Base-by-base conservation (phyloP, 495 filamentous ascomycete genomes). In the Cercophora newfieldiana region DNA sequence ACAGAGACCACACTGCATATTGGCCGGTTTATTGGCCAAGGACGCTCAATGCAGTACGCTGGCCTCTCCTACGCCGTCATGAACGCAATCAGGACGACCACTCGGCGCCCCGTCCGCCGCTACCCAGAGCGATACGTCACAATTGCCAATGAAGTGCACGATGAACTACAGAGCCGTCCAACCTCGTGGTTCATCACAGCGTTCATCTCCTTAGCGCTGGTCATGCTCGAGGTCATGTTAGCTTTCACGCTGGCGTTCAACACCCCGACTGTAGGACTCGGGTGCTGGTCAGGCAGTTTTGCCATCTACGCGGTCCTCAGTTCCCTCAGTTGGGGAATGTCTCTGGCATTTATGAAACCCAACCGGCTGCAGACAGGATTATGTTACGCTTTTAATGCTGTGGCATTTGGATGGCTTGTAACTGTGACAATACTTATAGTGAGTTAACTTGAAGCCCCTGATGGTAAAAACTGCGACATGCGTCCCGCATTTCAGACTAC, bases 261-360 rank as follows among this genome's bases (percentile, higher is more conserved):
- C 55, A 83, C 75, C 3, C 81, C 81, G 0, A 83, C 81, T 2
- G 77, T 82, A 12, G 83, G 83, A 2, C 63, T 85, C 7, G 80
- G 79, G 3, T 86, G 83, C 62, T 71, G 83, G 21, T 82, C 77
- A 44, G 78, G 80, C 1, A 77, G 77, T 0, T 85, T 82, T 65
- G 65, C 80, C 19, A 69, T 83, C 24, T 85, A 79, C 64, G 62
- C 72, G 7, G 49, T 73, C n/a, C 61, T 79, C 8, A 68, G 72
- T 14, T 55, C 73, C 4, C 55, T 56, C 1, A 66, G 75, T 16
- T 71, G 83, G 30, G n/a, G n/a, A n/a, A n/a, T n/a, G n/a, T n/a
- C n/a, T n/a, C n/a, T n/a, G n/a, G n/a, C n/a, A n/a, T n/a, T n/a
- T n/a, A n/a, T n/a, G n/a, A n/a, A n/a, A n/a, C n/a, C n/a, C n/a